Evolutionary conservation across 2,329 filamentous ascomycete species (phyloP).

Genomic region (Lachnellula hyalina): DNA sequence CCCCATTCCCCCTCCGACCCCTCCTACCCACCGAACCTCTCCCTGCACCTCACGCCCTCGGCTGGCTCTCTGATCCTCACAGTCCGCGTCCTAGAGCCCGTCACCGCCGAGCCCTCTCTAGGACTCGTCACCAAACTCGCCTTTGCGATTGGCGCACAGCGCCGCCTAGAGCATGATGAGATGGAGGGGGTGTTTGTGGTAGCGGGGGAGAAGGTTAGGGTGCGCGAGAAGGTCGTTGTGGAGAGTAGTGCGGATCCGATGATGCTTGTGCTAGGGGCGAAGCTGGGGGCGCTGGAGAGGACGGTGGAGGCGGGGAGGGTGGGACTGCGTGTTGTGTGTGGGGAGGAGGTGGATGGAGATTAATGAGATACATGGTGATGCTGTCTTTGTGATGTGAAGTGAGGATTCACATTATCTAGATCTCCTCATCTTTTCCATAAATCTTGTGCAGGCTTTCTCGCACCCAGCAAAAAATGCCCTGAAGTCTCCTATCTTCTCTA

Average conservation of each 20-base stretch:
- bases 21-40: constrained; percentile 60
- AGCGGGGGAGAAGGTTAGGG: constrained; percentile 64
- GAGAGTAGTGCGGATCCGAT: constrained; percentile 74
- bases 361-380: not conserved
- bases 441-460: too few species aligned
- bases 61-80: constrained; percentile 66
- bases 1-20: constrained; percentile 47
- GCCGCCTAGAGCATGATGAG: constrained; percentile 71
- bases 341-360: constrained; percentile 23
- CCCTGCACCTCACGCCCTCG: constrained; percentile 65
- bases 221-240: constrained; percentile 83
- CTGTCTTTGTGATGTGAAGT: not conserved
- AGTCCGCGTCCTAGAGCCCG: constrained; percentile 65
- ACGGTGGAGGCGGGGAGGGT: constrained; percentile 34
- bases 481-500: too few species aligned
- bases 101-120: constrained; percentile 44
- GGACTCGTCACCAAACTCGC: constrained; percentile 63
- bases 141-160: constrained; percentile 60
- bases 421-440: not conserved
- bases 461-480: too few species aligned
- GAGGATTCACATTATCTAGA: not conserved
- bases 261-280: constrained; percentile 75
- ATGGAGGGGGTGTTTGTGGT: constrained; percentile 69
- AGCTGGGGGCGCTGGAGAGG: constrained; percentile 72
- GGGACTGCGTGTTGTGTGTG: constrained; percentile 76